phyloP scores from a whole-genome alignment of 352 stramenopile genomes.

The Phytophthora sp. region DNA sequence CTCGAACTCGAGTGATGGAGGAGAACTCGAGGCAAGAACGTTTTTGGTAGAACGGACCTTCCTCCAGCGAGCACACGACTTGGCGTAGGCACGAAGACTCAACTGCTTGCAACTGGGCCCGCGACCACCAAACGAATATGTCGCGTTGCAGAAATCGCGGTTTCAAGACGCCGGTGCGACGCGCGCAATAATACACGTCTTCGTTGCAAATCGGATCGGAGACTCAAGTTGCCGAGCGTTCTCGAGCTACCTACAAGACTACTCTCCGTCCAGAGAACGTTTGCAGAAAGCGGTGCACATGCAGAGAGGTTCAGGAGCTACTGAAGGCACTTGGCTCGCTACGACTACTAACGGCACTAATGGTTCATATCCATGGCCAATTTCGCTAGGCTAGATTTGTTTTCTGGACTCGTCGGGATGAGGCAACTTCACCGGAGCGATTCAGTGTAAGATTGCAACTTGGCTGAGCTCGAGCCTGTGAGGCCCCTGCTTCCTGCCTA shows the following conservation, averaged over 20 bases:
- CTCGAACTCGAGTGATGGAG: not conserved
- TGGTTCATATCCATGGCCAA: not conserved
- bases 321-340: slow-evolving; percentile 5
- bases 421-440: not conserved
- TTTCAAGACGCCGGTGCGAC: slow-evolving; percentile 15
- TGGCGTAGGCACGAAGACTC: too few relatives aligned
- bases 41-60: slow-evolving; percentile 1
- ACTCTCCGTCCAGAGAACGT: slow-evolving; percentile 16
- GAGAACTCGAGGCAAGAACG: not conserved
- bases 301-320: slow-evolving; percentile 10
- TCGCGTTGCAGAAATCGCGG: slow-evolving; percentile 12
- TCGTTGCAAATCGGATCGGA: slow-evolving; percentile 10
- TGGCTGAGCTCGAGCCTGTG: too few relatives aligned
- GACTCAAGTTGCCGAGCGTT: slow-evolving; percentile 4
- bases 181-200: slow-evolving; percentile 1
- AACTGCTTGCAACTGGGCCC: too few relatives aligned
- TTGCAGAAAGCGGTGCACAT: slow-evolving; percentile 3
- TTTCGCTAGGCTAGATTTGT: slow-evolving; percentile 11
- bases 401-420: slow-evolving; percentile 8
- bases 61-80: not conserved
- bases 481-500: too few relatives aligned
- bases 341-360: not conserved
- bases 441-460: too few relatives aligned
- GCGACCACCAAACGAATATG: slow-evolving; percentile 19
- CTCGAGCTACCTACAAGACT: not conserved